phyloP scores from a whole-genome alignment of 192 early-diverging fungal genomes.

The Rhizophagus prolifer region DNA sequence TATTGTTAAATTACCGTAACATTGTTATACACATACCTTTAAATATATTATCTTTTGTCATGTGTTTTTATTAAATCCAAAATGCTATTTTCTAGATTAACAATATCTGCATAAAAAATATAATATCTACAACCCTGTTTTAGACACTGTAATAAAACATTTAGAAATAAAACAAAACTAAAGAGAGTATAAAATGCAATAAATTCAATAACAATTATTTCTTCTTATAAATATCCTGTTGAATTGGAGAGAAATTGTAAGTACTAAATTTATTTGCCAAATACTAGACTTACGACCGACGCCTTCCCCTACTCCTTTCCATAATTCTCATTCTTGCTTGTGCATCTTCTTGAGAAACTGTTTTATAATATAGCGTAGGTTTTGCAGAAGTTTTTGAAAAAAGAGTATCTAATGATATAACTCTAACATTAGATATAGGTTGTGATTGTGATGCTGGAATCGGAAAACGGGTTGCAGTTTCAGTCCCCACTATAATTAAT shows the following conservation, averaged over 20 bases:
- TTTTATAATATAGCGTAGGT: constrained; percentile 21
- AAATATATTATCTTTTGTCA: not conserved
- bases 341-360: constrained; percentile 17
- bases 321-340: constrained; percentile 8
- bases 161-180: not conserved
- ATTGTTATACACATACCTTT: not conserved
- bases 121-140: not conserved
- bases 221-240: not conserved
- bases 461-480: no score
- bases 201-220: not conserved
- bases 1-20: not conserved
- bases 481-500: not conserved
- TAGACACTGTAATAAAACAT: constrained; percentile 1
- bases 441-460: constrained; percentile 1
- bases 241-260: not conserved
- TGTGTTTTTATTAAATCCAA: not conserved
- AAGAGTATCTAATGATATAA: constrained; percentile 5
- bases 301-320: constrained; percentile 19
- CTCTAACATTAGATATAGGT: not conserved
- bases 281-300: constrained; percentile 1
- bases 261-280: constrained; percentile 3
- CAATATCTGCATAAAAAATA: not conserved
- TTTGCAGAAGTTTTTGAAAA: constrained; percentile 14
- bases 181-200: not conserved
- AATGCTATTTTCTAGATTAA: not conserved